These are phyloP conservation scores for Metarhizium sp. DNA, from an alignment of 2,329 filamentous ascomycete genomes.

Conservation along the genomic window DNA sequence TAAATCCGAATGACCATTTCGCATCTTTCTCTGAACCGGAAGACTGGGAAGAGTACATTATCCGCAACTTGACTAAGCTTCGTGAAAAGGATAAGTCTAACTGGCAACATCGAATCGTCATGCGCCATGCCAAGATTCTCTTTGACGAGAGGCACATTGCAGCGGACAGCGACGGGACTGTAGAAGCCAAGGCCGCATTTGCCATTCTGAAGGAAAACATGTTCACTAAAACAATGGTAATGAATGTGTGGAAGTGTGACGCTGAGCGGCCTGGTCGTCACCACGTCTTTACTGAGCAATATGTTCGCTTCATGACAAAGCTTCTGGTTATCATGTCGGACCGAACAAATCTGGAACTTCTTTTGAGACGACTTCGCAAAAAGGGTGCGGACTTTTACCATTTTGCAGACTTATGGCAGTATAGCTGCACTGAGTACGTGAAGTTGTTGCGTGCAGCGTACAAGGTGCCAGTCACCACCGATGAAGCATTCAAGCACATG, in stretches of 20 bases:
- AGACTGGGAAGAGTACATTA: conserved; percentile 48
- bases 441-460: conserved; percentile 41
- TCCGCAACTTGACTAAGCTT: conserved; percentile 40
- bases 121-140: conserved; percentile 54
- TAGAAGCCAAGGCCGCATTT: conserved; percentile 70
- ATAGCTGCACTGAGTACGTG: conserved; percentile 43
- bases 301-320: conserved; percentile 71
- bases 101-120: conserved; percentile 90
- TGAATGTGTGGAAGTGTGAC: conserved; percentile 93
- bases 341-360: conserved; percentile 62
- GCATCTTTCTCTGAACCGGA: conserved; percentile 36
- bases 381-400: conserved; percentile 68
- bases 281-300: conserved; percentile 84
- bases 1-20: conserved; percentile 24
- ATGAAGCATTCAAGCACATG: conserved; percentile 47
- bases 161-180: conserved; percentile 36
- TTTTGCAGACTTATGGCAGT: conserved; percentile 51
- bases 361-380: conserved; percentile 71
- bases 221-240: conserved; percentile 90
- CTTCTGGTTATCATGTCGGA: conserved; percentile 69
- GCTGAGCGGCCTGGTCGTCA: conserved; percentile 75
- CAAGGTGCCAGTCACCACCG: conserved; percentile 33
- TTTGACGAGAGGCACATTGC: conserved; percentile 33
- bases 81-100: conserved; percentile 78
- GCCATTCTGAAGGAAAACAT: conserved; percentile 61